Conservation (phyloP, 2,329 filamentous ascomycete species). For the Hypomyces rosellus region DNA sequence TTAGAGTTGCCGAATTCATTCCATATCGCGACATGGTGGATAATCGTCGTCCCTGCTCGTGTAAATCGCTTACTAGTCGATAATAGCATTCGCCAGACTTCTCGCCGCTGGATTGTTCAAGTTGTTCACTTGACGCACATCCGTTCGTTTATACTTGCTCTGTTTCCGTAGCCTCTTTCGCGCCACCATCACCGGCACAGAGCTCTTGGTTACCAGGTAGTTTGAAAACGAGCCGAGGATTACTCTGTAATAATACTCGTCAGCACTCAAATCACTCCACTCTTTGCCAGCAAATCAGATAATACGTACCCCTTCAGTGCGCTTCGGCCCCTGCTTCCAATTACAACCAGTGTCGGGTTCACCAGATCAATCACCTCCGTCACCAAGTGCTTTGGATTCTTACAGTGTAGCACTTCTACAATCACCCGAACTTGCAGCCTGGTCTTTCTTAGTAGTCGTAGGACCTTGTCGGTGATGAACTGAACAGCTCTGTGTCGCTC, state of each 20-base stretch:
- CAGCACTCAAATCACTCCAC: slow-evolving; percentile 18
- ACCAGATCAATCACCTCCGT: slow-evolving; percentile 95
- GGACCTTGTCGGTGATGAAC: slow-evolving; percentile 74
- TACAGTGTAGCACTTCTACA: slow-evolving; percentile 96
- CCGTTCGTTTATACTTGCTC: slow-evolving; percentile 65
- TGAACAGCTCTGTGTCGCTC: slow-evolving; percentile 78
- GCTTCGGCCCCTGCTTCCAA: slow-evolving; percentile 85
- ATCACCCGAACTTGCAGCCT: slow-evolving; percentile 87
- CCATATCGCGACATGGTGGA: background rate
- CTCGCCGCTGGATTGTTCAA: slow-evolving; percentile 62
- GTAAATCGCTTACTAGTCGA: slow-evolving; percentile 49
- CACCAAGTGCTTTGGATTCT: slow-evolving; percentile 92
- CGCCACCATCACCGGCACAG: slow-evolving; percentile 96
- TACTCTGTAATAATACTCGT: slow-evolving; percentile 53
- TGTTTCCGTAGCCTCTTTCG: slow-evolving; percentile 84
- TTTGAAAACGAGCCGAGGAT: slow-evolving; percentile 95
- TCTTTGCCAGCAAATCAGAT: background rate
- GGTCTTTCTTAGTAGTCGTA: slow-evolving; percentile 84
- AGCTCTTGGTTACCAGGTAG: slow-evolving; percentile 94
- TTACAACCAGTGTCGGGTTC: slow-evolving; percentile 84
- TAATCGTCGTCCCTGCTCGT: background rate
- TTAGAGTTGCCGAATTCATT: too few relatives aligned
- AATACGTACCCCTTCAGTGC: slow-evolving; percentile 78
- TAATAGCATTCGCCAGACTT: slow-evolving; percentile 65
- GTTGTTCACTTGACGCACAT: slow-evolving; percentile 74